Conservation (phyloP, 805 yeast species). For the Saturnispora silvae region DNA sequence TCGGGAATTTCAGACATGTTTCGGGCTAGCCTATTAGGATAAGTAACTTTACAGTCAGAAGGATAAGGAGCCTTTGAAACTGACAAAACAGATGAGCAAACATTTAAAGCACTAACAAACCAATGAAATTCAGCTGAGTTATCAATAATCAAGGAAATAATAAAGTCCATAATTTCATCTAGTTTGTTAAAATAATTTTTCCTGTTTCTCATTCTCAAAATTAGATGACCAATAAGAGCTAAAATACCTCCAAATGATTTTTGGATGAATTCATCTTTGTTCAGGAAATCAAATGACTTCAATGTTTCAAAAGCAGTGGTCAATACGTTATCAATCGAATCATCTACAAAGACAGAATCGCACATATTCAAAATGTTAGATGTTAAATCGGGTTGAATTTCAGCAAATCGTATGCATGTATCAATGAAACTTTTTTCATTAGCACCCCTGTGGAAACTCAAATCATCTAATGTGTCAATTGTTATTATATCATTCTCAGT, state of each 20-base stretch:
- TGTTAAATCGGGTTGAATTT: constrained; percentile 29
- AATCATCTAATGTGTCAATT: constrained; percentile 30
- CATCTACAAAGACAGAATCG: constrained; percentile 26
- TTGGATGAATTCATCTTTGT: constrained; percentile 14
- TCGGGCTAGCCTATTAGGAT: constrained; percentile 10
- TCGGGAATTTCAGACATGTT: constrained; percentile 11
- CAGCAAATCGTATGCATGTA: constrained; percentile 33
- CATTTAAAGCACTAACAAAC: constrained; percentile 47
- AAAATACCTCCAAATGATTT: constrained; percentile 19
- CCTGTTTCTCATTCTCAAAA: constrained; percentile 3
- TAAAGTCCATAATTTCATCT: not conserved
- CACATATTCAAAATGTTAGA: constrained; percentile 31
- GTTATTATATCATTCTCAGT: constrained; percentile 15
- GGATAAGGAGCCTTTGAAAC: constrained; percentile 46
- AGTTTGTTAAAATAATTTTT: constrained; percentile 1
- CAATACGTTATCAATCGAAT: constrained; percentile 26
- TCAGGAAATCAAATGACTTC: constrained; percentile 25
- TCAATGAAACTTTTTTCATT: constrained; percentile 30
- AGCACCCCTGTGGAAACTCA: constrained; percentile 29
- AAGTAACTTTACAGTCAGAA: constrained; percentile 23
- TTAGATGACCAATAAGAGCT: constrained; percentile 2
- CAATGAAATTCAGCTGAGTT: constrained; percentile 37
- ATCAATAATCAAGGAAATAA: constrained; percentile 11
- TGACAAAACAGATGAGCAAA: constrained; percentile 45
- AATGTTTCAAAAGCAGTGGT: constrained; percentile 28